Percentiles rank a stretch among this genome's conserved stretches.
phyloP scores from a whole-genome alignment of 805 yeast species.

The Vanderwaltozyma verrucispora region DNA sequence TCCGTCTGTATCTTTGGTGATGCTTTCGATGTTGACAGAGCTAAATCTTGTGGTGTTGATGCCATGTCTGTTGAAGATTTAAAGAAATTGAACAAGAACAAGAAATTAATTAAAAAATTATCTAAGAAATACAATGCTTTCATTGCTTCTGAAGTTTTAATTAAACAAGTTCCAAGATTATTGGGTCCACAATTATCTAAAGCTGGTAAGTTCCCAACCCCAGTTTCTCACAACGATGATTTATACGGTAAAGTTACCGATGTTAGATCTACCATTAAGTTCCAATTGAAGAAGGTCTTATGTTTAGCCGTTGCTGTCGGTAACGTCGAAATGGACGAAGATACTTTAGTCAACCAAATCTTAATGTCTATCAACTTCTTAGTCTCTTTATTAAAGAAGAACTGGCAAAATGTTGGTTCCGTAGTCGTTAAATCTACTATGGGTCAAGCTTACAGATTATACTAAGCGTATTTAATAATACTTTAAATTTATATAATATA shows the following conservation, averaged over 20 bases:
- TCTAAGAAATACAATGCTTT: slow-evolving; percentile 99
- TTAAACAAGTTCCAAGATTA: slow-evolving; percentile 99
- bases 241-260: slow-evolving; percentile 91
- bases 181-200: slow-evolving; percentile 99
- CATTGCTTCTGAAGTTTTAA: slow-evolving; percentile 97
- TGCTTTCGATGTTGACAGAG: slow-evolving; percentile 99
- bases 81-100: slow-evolving; percentile 99
- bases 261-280: slow-evolving; percentile 98
- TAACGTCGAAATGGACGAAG: slow-evolving; percentile 99
- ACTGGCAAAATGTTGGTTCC: slow-evolving; percentile 99
- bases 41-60: slow-evolving; percentile 97
- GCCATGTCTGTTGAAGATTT: slow-evolving; percentile 99
- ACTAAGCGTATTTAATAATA: slow-evolving; percentile 40
- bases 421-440: slow-evolving; percentile 97
- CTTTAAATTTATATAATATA: neutral
- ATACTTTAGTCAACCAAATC: slow-evolving; percentile 90
- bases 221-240: slow-evolving; percentile 99
- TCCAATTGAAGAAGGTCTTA: slow-evolving; percentile 99
- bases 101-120: slow-evolving; percentile 98
- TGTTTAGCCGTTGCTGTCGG: slow-evolving; percentile 99
- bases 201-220: slow-evolving; percentile 99
- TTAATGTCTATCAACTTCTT: slow-evolving; percentile 98
- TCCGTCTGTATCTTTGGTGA: slow-evolving; percentile 99
- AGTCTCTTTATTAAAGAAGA: slow-evolving; percentile 98
- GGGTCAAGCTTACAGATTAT: slow-evolving; percentile 99